Evolutionary conservation across 1,284 basidiomycete genomes (phyloP).

Genomic region (Rhodotorula sp.): DNA sequence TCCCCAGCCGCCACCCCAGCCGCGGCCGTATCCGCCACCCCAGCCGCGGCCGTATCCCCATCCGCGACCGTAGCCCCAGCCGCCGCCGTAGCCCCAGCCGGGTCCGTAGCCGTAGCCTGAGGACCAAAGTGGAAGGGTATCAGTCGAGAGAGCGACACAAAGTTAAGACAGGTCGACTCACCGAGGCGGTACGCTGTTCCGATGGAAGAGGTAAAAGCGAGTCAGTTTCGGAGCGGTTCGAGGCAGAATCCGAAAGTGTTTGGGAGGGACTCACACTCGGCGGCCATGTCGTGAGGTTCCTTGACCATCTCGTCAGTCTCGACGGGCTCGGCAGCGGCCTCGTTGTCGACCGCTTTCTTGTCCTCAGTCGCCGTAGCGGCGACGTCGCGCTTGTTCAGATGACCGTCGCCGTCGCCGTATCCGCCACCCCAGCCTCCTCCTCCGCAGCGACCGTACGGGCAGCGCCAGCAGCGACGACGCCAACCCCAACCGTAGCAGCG

Average conservation of each 20-base stretch:
- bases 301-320: constrained; percentile 1
- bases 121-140: background rate
- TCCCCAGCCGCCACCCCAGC: background rate
- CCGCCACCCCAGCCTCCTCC: background rate
- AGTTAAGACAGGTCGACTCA: background rate
- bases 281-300: background rate
- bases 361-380: background rate
- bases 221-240: too few species aligned
- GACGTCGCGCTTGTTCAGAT: background rate
- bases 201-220: too few species aligned
- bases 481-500: background rate
- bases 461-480: background rate
- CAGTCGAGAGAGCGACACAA: background rate
- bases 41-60: background rate
- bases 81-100: background rate
- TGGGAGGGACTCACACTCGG: background rate
- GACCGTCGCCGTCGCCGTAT: background rate
- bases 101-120: background rate
- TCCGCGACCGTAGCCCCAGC: background rate
- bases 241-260: too few species aligned
- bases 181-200: too few species aligned
- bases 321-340: background rate
- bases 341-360: background rate
- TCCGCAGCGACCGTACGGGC: constrained; percentile 2
- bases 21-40: background rate